Percentiles rank a stretch among this genome's conserved stretches.
phyloP scores from a whole-genome alignment of 2,329 filamentous ascomycete species.

The Chalaropsis thielavioides region DNA sequence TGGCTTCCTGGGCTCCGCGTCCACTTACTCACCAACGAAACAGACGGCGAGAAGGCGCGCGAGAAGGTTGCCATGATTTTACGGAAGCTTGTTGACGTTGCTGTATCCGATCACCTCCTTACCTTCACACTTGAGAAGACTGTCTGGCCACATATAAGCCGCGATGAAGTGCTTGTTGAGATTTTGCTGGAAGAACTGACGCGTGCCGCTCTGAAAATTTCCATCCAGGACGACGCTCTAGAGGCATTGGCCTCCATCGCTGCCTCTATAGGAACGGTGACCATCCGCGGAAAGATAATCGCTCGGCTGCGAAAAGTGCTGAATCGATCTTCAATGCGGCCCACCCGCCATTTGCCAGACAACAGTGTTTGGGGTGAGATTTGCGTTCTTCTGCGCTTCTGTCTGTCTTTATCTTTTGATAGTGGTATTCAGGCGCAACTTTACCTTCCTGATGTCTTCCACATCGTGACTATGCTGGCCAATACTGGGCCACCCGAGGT shows the following conservation, averaged over 20 bases:
- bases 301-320: conserved; percentile 51
- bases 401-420: conserved; percentile 52
- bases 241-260: conserved; percentile 49
- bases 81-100: conserved; percentile 51
- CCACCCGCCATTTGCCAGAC: conserved; percentile 50
- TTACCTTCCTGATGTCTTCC: conserved; percentile 54
- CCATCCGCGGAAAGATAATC: conserved; percentile 49
- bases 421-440: conserved; percentile 52
- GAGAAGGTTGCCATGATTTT: conserved; percentile 51
- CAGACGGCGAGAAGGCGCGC: conserved; percentile 49
- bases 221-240: conserved; percentile 39
- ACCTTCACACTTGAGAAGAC: conserved; percentile 48
- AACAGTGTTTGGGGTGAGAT: conserved; percentile 58
- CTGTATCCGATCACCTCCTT: conserved; percentile 44
- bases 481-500: conserved; percentile 47
- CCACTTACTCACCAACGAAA: conserved; percentile 42
- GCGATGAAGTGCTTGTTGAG: conserved; percentile 50
- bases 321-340: conserved; percentile 50
- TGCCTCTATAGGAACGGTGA: conserved; percentile 49
- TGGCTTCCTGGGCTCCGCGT: conserved; percentile 50
- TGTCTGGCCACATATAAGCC: conserved; percentile 49
- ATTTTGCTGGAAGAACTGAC: conserved; percentile 54
- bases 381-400: conserved; percentile 51
- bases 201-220: conserved; percentile 43
- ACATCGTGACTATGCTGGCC: conserved; percentile 55